Evolutionary conservation across 1,284 basidiomycete genomes (phyloP).

Genomic region (Boletus sp.): DNA sequence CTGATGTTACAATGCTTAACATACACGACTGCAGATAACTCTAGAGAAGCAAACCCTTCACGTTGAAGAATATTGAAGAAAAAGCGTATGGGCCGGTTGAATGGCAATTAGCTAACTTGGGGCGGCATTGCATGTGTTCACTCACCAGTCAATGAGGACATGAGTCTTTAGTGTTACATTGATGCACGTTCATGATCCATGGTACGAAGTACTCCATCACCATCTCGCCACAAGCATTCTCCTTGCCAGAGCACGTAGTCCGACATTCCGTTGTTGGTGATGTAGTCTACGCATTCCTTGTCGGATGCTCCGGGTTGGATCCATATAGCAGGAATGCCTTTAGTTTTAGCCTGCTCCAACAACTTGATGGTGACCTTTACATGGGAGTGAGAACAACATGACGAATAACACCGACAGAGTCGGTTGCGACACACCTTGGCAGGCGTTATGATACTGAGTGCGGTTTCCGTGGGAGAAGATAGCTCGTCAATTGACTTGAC

Average conservation of each 20-base stretch:
- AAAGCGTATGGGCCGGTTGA: not conserved
- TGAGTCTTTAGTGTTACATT: conserved; percentile 11
- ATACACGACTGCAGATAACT: not conserved
- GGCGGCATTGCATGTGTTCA: not conserved
- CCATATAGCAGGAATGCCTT: conserved; percentile 70
- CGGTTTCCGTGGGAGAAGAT: conserved; percentile 61
- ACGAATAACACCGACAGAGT: not conserved
- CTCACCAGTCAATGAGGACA: not conserved
- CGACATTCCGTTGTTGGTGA: conserved; percentile 35
- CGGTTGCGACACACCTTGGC: conserved; percentile 44
- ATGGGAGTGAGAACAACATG: not conserved
- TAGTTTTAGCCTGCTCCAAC: conserved; percentile 59
- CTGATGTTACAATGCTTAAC: not conserved
- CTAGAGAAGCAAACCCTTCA: too few relatives aligned
- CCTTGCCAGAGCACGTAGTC: conserved; percentile 31
- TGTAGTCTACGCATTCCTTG: conserved; percentile 46
- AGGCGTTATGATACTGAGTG: conserved; percentile 76
- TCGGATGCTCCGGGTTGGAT: conserved; percentile 83
- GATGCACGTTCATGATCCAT: conserved; percentile 21
- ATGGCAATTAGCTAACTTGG: not conserved
- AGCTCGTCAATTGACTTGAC: conserved; percentile 55
- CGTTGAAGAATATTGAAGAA: not conserved
- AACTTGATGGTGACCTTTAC: conserved; percentile 62
- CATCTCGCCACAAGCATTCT: conserved; percentile 33
- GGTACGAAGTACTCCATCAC: conserved; percentile 23